Percentiles rank a stretch among this genome's conserved stretches.
phyloP scores from a whole-genome alignment of 768 basidiomycete species.

The Mycena venus region DNA sequence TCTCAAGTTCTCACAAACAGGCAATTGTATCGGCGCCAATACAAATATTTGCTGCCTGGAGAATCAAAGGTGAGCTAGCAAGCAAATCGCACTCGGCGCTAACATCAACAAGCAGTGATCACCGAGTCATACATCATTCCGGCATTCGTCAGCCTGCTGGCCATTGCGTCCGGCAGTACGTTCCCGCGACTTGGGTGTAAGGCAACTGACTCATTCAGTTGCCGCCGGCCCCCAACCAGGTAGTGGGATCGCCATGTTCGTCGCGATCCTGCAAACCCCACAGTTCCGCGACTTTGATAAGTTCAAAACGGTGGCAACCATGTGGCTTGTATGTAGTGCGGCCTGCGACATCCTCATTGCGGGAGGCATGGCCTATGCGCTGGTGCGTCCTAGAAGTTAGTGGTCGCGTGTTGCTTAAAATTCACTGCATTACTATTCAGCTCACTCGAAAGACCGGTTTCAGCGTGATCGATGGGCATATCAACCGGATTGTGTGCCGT shows the following conservation, averaged over 20 bases:
- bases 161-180: neutral
- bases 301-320: neutral
- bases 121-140: neutral
- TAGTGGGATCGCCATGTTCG: neutral
- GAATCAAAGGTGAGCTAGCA: neutral
- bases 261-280: neutral
- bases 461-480: neutral
- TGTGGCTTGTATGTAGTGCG: neutral
- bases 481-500: neutral
- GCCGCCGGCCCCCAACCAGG: neutral
- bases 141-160: neutral
- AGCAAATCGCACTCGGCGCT: neutral
- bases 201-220: neutral
- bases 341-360: neutral
- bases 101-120: neutral
- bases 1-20: neutral
- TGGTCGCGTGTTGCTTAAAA: constrained; percentile 9
- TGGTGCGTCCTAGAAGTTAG: neutral
- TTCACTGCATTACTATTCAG: constrained; percentile 12
- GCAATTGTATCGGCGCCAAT: neutral
- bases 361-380: neutral
- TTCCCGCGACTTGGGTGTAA: neutral
- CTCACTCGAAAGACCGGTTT: constrained; percentile 11
- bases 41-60: neutral
- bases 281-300: neutral